Base-by-base conservation (phyloP, 371 early-diverging fungal genomes). In the Entomophthora muscae region DNA sequence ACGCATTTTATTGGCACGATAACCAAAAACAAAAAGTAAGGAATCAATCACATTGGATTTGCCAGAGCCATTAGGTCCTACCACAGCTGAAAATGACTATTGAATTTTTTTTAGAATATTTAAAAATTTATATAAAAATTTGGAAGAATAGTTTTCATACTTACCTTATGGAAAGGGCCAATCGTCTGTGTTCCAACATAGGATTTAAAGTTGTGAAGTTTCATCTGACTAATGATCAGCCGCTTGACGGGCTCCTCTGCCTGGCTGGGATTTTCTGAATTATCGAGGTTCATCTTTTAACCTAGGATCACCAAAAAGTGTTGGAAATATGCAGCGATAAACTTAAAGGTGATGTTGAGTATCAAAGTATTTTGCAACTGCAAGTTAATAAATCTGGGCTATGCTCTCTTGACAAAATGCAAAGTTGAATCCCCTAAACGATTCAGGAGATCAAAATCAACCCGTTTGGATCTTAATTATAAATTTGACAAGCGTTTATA, bases 11-110 rank as follows among this genome's bases (percentile, higher is more conserved):
- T 87, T 95, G 17, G 99, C 98, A 63, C 95, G 80, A 76, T 93
- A 99, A 22, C 99, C 99, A 81, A 99, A 98, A 32, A 99, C 99
- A 76, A 99, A 99, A 29, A 99, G 75, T 32, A 99, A 78, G 0
- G 95, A 84, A 74, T 99, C 99, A 68, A 99, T 99, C 22, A 99
- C 98, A 69, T 99, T 99, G 10, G 96, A 95, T 76, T 97, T 99
- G 32, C 99, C 99, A 22, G 93, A 94, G n/a, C 99, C 99, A 68
- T 99, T 99, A 2, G 98, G 98, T 0, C 99, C 99, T 13, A 99
- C 98, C 54, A 90, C 78, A 58, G 84, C 68, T 3, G 91, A 89
- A 69, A 91, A 91, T 1, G 89, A 88, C 82, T 87, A 75, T 21
- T 31, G 52, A 61, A 57, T 56, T 21, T 28, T 51, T 67, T 26